Conservation (phyloP, 2,329 filamentous ascomycete species). For the Fonsecaea erecta region DNA sequence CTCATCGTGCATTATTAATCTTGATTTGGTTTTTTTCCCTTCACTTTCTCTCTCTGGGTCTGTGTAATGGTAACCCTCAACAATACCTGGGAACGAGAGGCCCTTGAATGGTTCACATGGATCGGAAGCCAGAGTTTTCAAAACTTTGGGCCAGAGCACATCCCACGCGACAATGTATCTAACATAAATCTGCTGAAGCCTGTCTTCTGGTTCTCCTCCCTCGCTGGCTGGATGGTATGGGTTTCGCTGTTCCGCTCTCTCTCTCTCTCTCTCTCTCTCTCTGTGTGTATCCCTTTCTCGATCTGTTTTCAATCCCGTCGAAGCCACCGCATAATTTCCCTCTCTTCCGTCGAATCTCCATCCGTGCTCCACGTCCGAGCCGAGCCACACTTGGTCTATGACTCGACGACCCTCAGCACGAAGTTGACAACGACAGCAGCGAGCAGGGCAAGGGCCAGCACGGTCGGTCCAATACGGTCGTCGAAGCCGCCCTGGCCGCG, state of each 20-base stretch:
- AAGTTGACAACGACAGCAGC: constrained; percentile 96
- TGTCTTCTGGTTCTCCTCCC: neutral
- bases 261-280: neutral
- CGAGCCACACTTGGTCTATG: neutral
- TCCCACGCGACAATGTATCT: neutral
- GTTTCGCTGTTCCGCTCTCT: neutral
- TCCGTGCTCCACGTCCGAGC: neutral
- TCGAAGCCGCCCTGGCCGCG: constrained; percentile 95
- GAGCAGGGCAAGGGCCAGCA: constrained; percentile 83
- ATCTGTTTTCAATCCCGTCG: neutral
- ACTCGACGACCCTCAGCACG: constrained; percentile 64
- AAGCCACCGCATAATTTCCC: neutral
- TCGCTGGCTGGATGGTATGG: neutral
- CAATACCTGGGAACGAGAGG: neutral
- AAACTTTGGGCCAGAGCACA: neutral
- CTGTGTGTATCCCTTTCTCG: neutral
- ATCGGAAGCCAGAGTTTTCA: neutral
- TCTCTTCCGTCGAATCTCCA: neutral
- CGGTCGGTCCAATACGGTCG: constrained; percentile 90
- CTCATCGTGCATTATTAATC: neutral
- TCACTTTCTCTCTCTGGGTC: too few species aligned
- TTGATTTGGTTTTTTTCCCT: neutral
- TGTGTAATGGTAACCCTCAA: neutral
- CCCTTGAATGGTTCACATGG: neutral
- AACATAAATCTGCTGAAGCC: neutral